Conservation (phyloP, 106 monocot species). For the Dioscorea dumetorum region DNA sequence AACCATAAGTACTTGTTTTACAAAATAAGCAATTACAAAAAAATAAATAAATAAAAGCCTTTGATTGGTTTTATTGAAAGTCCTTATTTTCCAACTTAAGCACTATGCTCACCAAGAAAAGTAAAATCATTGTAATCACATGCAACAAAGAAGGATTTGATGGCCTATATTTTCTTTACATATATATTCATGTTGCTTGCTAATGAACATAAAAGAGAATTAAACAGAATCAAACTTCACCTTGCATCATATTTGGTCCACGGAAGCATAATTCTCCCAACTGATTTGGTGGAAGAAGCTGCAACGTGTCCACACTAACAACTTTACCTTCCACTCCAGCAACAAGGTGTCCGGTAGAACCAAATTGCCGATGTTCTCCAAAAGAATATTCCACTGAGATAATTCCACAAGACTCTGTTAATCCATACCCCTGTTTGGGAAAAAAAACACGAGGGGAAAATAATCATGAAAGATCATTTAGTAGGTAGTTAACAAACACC, state of each 20-base stretch:
- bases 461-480: not conserved
- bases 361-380: slow-evolving; percentile 26
- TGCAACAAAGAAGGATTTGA: too few relatives aligned
- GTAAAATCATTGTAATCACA: not conserved
- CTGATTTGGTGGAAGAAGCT: slow-evolving; percentile 74
- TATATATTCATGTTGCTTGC: too few relatives aligned
- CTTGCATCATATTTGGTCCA: slow-evolving; percentile 93
- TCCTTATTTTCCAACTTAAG: too few relatives aligned
- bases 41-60: not conserved
- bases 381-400: slow-evolving; percentile 50
- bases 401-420: slow-evolving; percentile 78
- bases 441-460: not conserved
- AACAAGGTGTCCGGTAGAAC: slow-evolving; percentile 54
- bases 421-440: slow-evolving; percentile 72
- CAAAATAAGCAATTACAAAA: not conserved
- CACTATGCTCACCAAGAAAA: too few relatives aligned
- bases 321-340: slow-evolving; percentile 70
- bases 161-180: too few relatives aligned
- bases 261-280: slow-evolving; percentile 80
- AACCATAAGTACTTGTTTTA: not conserved
- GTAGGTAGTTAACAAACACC: too few relatives aligned
- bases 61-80: too few relatives aligned
- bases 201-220: not conserved
- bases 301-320: slow-evolving; percentile 36
- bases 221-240: slow-evolving; percentile 20